Evolutionary conservation across 495 filamentous ascomycete genomes (phyloP), one percentile per base, ranked within the genome.

Genomic region (Lindgomyces ingoldianus): DNA sequence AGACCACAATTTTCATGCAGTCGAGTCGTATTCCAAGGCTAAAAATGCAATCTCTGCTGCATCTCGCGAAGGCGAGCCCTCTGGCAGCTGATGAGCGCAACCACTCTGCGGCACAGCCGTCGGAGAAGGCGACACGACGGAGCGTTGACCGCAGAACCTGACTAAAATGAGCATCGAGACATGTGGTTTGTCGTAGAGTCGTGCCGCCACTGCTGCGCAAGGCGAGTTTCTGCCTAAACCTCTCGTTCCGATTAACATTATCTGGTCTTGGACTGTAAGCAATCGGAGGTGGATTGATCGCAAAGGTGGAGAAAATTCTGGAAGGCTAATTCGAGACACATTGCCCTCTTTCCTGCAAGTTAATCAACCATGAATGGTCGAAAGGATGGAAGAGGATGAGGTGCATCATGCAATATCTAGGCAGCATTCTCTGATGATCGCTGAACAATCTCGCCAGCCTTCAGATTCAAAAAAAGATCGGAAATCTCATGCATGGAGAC

Each of bases 191-290:
- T 30, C 21, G n/a, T 8, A 3, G n/a, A 25, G 26, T 57, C 18
- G 16, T 30, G 41, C 39, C 45, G 55, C 10, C 19, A 22, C 51
- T 10, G 42, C 47, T 47, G 48, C 48, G 51, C 46, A 41, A 36
- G 45, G 4, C 41, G 48, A 41, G 56, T 45, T 53, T 59, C 55
- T 65, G 62, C 62, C 62, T 65, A 65, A 56, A 60, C 33, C 51
- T 39, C 19, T n/a, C 52, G 1, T n/a, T 19, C 39, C 42, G 14
- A 51, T 4, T 10, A 42, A 11, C 42, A 41, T 18, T 46, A 21
- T 12, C 14, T 62, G 54, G 59, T 54, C 48, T 49, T 53, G 4
- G 26, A 54, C n/a, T 10, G 62, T 64, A 45, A 64, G 62, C 62
- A 18, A 12, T n/a, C 1, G 29, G 54, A 42, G 18, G 3, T 10